phyloP scores from a whole-genome alignment of 2,329 filamentous ascomycete species.

The Xylaria arbuscula region DNA sequence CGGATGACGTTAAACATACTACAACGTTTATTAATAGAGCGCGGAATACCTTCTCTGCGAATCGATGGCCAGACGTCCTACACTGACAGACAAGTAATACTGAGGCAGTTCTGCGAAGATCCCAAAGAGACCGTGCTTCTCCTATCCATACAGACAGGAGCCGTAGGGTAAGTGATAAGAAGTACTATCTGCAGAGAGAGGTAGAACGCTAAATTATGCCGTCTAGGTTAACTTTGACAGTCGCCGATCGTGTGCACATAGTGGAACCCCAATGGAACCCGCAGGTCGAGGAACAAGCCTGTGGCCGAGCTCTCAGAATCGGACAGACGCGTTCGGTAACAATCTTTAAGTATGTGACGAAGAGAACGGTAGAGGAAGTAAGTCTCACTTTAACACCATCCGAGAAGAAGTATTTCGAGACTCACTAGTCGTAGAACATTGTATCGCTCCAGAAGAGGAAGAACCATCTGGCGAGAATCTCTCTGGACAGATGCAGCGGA shows the following conservation, averaged over 20 bases:
- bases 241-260: slow-evolving; percentile 49
- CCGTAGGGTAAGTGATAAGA: slow-evolving; percentile 45
- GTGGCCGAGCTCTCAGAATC: slow-evolving; percentile 49
- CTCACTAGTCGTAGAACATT: too few species aligned
- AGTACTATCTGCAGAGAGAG: not conserved
- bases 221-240: slow-evolving; percentile 45
- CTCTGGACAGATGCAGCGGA: too few species aligned
- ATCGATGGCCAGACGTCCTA: slow-evolving; percentile 6
- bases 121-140: slow-evolving; percentile 46
- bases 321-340: slow-evolving; percentile 41
- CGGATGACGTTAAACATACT: slow-evolving; percentile 3
- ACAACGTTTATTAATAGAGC: not conserved
- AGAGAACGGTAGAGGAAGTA: too few species aligned
- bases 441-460: too few species aligned
- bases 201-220: too few species aligned
- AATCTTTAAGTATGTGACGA: too few species aligned
- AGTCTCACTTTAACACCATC: too few species aligned
- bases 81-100: not conserved
- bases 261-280: slow-evolving; percentile 54
- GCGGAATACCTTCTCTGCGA: not conserved
- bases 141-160: slow-evolving; percentile 47
- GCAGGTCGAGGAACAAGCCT: slow-evolving; percentile 49
- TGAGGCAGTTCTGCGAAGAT: slow-evolving; percentile 25
- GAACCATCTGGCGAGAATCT: too few species aligned
- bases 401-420: too few species aligned